Evolutionary conservation across 2,329 filamentous ascomycete genomes (phyloP), one percentile per base, ranked within the genome.

Genomic region (Epichloe baconii): DNA sequence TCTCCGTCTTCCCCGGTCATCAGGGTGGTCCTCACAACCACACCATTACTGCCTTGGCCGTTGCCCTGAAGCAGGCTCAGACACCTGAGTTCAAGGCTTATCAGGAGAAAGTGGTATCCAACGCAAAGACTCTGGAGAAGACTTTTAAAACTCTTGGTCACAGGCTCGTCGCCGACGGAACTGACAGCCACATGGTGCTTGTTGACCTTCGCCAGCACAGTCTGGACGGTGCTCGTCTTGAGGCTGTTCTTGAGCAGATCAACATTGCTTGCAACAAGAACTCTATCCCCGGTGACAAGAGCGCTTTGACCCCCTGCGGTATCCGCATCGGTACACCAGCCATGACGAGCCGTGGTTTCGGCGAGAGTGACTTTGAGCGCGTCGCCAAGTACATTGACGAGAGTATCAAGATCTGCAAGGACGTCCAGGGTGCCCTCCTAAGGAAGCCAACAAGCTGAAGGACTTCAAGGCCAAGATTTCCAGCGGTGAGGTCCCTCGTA

Each of bases 221-320:
- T 56, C 82, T 98, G 17, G 93, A 98, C 63, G 93, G 93, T 63
- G 93, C 93, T 53, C 88, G 93, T 69, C 86, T 97, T 42, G 93
- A 98, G 79, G 85, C 88, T 55, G 86, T 98, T 53, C 84, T 98
- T 19, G 93, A 98, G 77, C 86, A 94, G 70, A 93, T 96, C 73
- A 95, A 95, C 78, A 95, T 98, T 69, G 90, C 93, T 56, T 95
- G 89, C 81, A 98, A 98, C 83, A 98, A 98, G 83, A 98, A 98
- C 82, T 85, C 88, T 54, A 93, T 95, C 53, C 93, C 93, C 41
- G 93, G 93, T 57, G 93, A 98, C 79, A 96, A 95, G 79, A 95
- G 88, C 53, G 93, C 93, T 47, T 80, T 98, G 59, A 95, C 88
- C 57, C 93, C 93, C 50, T 88, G 84, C 65, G 93, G 93, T 76